These are phyloP conservation scores for Pleodorina starrii DNA, from an alignment of 139 green algal genomes.

Conservation along the genomic window DNA sequence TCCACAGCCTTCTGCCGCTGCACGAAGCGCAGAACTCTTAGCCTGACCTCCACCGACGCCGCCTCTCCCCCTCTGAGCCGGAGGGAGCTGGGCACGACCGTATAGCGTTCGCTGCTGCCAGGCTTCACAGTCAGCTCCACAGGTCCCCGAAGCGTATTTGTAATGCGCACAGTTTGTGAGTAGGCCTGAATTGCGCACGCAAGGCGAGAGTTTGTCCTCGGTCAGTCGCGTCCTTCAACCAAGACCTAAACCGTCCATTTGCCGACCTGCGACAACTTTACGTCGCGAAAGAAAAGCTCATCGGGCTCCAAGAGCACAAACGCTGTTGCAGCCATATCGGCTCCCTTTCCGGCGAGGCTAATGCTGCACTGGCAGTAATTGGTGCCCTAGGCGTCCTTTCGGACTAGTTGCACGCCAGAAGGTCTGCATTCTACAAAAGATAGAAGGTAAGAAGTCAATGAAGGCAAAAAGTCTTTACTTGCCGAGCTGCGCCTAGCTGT, in stretches of 20 bases:
- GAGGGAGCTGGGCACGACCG: slow-evolving; percentile 65
- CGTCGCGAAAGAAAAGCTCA: slow-evolving; percentile 58
- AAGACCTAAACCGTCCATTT: too few species aligned
- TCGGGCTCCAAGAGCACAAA: slow-evolving; percentile 59
- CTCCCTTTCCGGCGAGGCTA: too few species aligned
- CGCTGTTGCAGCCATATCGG: background rate
- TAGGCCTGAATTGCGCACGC: slow-evolving; percentile 74
- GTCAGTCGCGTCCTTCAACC: too few species aligned
- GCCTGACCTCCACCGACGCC: slow-evolving; percentile 60
- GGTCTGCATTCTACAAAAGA: background rate
- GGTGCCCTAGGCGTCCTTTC: too few species aligned
- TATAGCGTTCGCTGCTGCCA: slow-evolving; percentile 79
- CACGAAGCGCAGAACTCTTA: slow-evolving; percentile 76
- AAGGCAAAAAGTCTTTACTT: too few species aligned
- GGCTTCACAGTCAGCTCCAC: slow-evolving; percentile 77
- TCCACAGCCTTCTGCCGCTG: slow-evolving; percentile 71
- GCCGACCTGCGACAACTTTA: slow-evolving; percentile 57
- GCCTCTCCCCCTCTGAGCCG: slow-evolving; percentile 62
- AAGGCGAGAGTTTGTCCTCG: too few species aligned
- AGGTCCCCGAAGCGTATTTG: slow-evolving; percentile 69
- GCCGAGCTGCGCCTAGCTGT: too few species aligned
- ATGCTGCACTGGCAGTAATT: too few species aligned
- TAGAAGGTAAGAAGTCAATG: too few species aligned
- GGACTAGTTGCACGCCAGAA: background rate
- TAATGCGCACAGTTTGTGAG: slow-evolving; percentile 68